Evolutionary conservation across 257 asterid genomes (phyloP), one percentile per base, ranked within the genome.

Genomic region (Solanum arcanum): DNA sequence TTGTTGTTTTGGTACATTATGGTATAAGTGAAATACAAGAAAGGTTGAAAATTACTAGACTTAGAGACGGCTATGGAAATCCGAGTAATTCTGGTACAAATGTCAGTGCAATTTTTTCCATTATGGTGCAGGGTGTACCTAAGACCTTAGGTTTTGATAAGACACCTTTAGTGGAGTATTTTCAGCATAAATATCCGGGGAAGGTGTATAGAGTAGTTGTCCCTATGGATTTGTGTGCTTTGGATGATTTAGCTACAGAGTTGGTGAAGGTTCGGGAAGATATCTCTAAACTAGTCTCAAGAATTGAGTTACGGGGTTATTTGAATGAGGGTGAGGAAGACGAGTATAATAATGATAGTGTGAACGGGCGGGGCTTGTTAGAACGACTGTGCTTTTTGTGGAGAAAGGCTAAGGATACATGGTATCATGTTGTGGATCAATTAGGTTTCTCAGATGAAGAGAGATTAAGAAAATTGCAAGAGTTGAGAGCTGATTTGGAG

Each of bases 221-320:
- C 80, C 99, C 99, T 0, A 96, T 97, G 99, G 98, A 97, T 92
- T 91, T 97, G 93, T 97, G 98, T 91, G 98, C 98, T 9, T 86
- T 97, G 89, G 98, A 97, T 91, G 99, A 95, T 94, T 92, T 97
- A 89, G 99, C 94, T 59, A 92, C 98, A 3, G 98, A 97, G 77
- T 85, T 97, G 91, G 99, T 96, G 88, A 94, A 86, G 90, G 96
- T 91, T 72, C 93, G 99, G 93, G 99, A 96, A 83, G 91, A 90
- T 84, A 95, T 97, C 68, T 84, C 94, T 69, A 96, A 91, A 84
- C 84, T 97, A 90, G 98, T 94, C 60, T 91, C 89, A 1, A 91
- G 91, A 87, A 96, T 97, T 27, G 99, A 97, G 91, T 87, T 90
- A 6, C 91, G 92, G 89, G 97, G 95, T 44, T 75, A 92, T 89